phyloP scores from a whole-genome alignment of 371 early-diverging fungal genomes.

The Rhizopus stolonifer region DNA sequence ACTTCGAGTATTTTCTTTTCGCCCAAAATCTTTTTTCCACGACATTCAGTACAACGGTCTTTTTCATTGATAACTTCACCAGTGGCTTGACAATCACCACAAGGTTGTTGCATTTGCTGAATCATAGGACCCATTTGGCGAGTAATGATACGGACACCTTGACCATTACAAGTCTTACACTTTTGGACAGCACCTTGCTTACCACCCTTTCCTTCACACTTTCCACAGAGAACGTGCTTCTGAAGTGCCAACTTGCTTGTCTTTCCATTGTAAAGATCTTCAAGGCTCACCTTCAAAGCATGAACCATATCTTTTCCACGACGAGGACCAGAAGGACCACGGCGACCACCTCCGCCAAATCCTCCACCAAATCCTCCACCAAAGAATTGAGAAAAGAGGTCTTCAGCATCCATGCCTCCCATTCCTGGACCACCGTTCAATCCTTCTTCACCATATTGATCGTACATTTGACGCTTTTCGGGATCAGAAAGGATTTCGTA shows the following conservation, averaged over 20 bases:
- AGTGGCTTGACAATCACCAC: conserved; percentile 85
- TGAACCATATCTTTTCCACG: conserved; percentile 78
- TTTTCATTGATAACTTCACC: conserved; percentile 87
- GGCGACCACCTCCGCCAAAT: conserved; percentile 61
- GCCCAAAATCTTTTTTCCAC: conserved; percentile 75
- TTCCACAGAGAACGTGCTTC: conserved; percentile 80
- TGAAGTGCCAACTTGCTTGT: conserved; percentile 87
- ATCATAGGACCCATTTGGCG: conserved; percentile 97
- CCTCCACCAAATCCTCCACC: conserved; percentile 67
- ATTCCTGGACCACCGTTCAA: conserved; percentile 67
- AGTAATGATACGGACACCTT: conserved; percentile 81
- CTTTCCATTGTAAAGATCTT: conserved; percentile 94
- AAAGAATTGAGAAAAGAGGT: conserved; percentile 89
- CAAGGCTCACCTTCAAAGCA: conserved; percentile 82
- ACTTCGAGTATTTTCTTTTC: conserved; percentile 89
- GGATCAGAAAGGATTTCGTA: conserved; percentile 92
- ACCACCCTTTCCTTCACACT: conserved; percentile 83
- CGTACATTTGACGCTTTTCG: conserved; percentile 76
- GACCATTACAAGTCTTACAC: conserved; percentile 80
- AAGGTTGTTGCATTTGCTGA: conserved; percentile 95
- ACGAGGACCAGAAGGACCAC: conserved; percentile 72
- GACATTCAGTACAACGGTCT: conserved; percentile 87
- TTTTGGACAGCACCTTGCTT: conserved; percentile 66
- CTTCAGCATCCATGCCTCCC: conserved; percentile 74
- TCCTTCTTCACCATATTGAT: conserved; percentile 85